Evolutionary conservation across 2,329 filamentous ascomycete species (phyloP), one percentile per base, ranked within the genome.

Genomic region (Didymella arachidicola): DNA sequence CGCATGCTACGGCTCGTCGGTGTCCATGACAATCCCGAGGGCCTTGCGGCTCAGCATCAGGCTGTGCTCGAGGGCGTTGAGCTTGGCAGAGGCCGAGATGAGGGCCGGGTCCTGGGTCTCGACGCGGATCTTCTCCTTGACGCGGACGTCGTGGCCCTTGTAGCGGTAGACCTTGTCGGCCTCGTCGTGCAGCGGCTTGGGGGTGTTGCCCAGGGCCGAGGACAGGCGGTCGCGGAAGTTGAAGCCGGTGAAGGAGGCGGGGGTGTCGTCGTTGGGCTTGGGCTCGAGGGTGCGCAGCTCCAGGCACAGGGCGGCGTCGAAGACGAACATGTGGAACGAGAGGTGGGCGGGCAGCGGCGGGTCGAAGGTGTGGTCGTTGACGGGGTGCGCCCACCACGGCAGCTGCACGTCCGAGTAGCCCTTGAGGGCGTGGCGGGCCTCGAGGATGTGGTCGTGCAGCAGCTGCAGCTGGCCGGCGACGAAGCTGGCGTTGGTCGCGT

Each of bases 31-130:
- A 14, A 90, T 87, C 25, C 86, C 86, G 63, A 97, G 77, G 12
- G 93, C 93, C 54, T 85, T 82, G 66, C 90, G 84, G 63, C 89
- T 88, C 62, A 91, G 81, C 57, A 83, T 81, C 19, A 97, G 82
- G 61, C 88, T 89, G 68, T 93, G 86, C 62, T 90, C 88, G 57
- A 97, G 79, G 4, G 91, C 92, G 29, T 84, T 87, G 66, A 97
- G 80, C 78, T 97, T 97, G 5, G 92, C 89, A 75, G 91, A 89
- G 32, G 95, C 82, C 34, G 91, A 89, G 74, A 97, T 88, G 64
- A 97, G 75, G 67, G 88, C 93, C 1, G 94, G 94, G 75, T 98
- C 93, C 54, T 93, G 91, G 69, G 87, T 94, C 77, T 97, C 93
- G 2, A 97, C 89, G 39, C 90, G 84, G 4, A 97, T 86, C 79